Percentiles rank a stretch among this genome's conserved stretches.
phyloP scores from a whole-genome alignment of 768 basidiomycete genomes.

The Tulasnella calospora region DNA sequence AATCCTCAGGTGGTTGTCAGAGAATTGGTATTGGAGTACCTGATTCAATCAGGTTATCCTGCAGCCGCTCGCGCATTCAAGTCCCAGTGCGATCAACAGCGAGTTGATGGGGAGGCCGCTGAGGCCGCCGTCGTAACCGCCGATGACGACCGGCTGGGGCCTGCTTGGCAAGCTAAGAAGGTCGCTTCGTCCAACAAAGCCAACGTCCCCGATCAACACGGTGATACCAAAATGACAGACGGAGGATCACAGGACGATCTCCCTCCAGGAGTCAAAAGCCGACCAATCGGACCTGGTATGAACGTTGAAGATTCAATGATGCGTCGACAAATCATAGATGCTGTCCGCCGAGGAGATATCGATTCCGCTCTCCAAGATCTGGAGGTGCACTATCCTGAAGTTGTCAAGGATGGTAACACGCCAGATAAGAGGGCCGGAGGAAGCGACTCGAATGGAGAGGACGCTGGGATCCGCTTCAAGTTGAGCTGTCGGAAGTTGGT shows the following conservation, averaged over 20 bases:
- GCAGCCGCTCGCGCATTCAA: slow-evolving; percentile 65
- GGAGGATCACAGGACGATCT: slow-evolving; percentile 43
- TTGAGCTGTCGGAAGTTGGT: slow-evolving; percentile 81
- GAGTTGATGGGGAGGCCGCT: neutral
- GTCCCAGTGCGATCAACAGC: slow-evolving; percentile 39
- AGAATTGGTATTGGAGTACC: slow-evolving; percentile 70
- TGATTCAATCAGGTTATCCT: slow-evolving; percentile 79
- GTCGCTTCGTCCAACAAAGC: neutral
- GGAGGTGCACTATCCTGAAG: slow-evolving; percentile 53
- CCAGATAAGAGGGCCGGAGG: slow-evolving; percentile 18
- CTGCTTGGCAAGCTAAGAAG: neutral
- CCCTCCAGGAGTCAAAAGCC: slow-evolving; percentile 33
- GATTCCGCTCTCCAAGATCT: slow-evolving; percentile 60
- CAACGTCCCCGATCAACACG: neutral
- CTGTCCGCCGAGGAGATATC: slow-evolving; percentile 64
- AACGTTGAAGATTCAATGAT: slow-evolving; percentile 31
- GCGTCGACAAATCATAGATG: slow-evolving; percentile 66
- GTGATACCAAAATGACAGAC: slow-evolving; percentile 20
- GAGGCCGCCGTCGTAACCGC: slow-evolving; percentile 24
- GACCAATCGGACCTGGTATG: slow-evolving; percentile 18
- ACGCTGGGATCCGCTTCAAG: slow-evolving; percentile 71
- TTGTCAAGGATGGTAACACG: slow-evolving; percentile 39
- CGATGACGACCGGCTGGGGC: slow-evolving; percentile 19
- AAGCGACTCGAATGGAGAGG: slow-evolving; percentile 45
- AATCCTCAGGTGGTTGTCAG: slow-evolving; percentile 56